Evolutionary conservation across 257 asterid species (phyloP), one percentile per base, ranked within the genome.

Genomic region (Oldenlandia corymbosa): DNA sequence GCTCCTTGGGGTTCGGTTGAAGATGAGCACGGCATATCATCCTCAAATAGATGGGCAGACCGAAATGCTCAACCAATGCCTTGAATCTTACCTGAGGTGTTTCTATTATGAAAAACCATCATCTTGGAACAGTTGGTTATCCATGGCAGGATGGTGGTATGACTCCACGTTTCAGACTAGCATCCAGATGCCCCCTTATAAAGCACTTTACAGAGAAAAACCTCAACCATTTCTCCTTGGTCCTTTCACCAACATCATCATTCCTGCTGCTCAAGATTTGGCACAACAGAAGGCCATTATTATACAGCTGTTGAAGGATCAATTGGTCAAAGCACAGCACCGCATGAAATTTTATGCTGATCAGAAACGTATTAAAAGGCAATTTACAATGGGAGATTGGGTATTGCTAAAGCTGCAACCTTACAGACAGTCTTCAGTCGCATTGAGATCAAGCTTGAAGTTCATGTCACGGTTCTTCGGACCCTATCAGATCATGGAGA

Each of bases 161-260:
- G 26, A 24, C 34, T 9, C 58, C 4, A 2, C 1, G 1, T 11
- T 10, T 13, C 34, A 52, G 24, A 0, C 34, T 1, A 12, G n/a
- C 5, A 0, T 26, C 1, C 0, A 3, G 2, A 52, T 52, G 58
- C 11, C 58, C 0, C 58, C 58, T 2, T 26, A 23, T 52, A 34
- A 52, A 5, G 36, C 58, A 1, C 7, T 52, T 1, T 24, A 52
- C 26, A 34, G 58, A 0, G 16, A 23, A 1, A 52, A 23, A 23
- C 36, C 32, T 0, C 2, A 8, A 0, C 6, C 5, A 1, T 3
- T 52, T 0, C 34, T 34, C 12, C 0, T 52, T 2, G 36, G 58
- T 2, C 7, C 5, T 5, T 13, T 9, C 8, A 0, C 5, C 1
- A n/a, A 26, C 5, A 6, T 24, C 0, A 2, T 52, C 0, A 23